Conservation (phyloP, 768 basidiomycete genomes). For the Candolleomyces efflorescens region DNA sequence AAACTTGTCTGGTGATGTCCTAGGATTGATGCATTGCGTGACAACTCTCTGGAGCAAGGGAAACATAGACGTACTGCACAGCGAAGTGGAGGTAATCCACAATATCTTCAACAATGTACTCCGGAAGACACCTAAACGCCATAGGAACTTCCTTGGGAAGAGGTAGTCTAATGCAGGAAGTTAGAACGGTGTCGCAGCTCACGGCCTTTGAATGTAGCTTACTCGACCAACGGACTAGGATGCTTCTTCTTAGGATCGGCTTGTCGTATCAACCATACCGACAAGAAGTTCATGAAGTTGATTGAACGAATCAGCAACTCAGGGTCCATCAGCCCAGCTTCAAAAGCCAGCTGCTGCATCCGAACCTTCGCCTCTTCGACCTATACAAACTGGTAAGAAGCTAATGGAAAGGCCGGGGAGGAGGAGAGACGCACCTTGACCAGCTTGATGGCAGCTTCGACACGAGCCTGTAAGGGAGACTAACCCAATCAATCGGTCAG, state of each 20-base stretch:
- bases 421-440: constrained; percentile 52
- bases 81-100: constrained; percentile 86
- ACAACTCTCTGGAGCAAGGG: background rate
- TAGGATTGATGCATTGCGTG: constrained; percentile 15
- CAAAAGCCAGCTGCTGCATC: constrained; percentile 73
- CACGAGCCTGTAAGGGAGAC: constrained; percentile 72
- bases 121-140: constrained; percentile 84
- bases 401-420: background rate
- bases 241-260: constrained; percentile 80
- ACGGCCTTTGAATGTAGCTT: constrained; percentile 22
- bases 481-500: constrained; percentile 21
- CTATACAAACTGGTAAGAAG: constrained; percentile 27
- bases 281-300: constrained; percentile 84
- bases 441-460: constrained; percentile 71
- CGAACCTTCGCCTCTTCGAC: constrained; percentile 65
- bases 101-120: constrained; percentile 92
- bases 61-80: constrained; percentile 53
- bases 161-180: constrained; percentile 54
- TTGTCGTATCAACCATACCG: constrained; percentile 89
- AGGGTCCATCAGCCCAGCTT: constrained; percentile 84
- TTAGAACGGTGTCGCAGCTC: no score
- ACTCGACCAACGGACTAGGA: constrained; percentile 68
- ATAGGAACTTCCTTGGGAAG: constrained; percentile 82
- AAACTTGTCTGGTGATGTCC: constrained; percentile 73
- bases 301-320: constrained; percentile 76